Evolutionary conservation across 1,284 basidiomycete species (phyloP).

Genomic region (Cryptococcus sp.): DNA sequence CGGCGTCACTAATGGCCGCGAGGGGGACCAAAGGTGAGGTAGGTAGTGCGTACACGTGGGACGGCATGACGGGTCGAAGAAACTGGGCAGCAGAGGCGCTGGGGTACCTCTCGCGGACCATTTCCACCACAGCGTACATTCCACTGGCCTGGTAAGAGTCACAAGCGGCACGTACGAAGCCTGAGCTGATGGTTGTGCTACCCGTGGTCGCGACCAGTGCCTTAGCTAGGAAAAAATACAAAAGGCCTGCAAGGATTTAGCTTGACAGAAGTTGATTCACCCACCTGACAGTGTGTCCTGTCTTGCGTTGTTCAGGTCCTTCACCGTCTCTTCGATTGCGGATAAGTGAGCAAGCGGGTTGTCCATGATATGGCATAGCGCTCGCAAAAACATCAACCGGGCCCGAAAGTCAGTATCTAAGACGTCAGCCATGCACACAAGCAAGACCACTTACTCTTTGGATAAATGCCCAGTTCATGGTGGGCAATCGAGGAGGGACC

Average conservation of each 20-base stretch:
- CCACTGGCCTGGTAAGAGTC: slow-evolving; percentile 6
- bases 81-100: background rate
- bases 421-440: background rate
- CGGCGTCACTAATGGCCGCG: slow-evolving; percentile 1
- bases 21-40: background rate
- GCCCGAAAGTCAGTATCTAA: slow-evolving; percentile 15
- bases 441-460: too few relatives aligned
- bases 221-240: slow-evolving; percentile 23
- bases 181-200: slow-evolving; percentile 15
- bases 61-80: background rate
- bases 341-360: background rate
- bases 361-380: slow-evolving; percentile 6
- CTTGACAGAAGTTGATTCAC: background rate
- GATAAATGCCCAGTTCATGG: too few relatives aligned
- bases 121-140: background rate
- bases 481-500: too few relatives aligned
- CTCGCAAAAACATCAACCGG: slow-evolving; percentile 18
- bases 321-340: background rate
- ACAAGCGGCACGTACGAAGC: slow-evolving; percentile 22
- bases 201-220: slow-evolving; percentile 14
- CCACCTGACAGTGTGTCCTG: slow-evolving; percentile 17
- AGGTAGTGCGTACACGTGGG: background rate
- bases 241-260: slow-evolving; percentile 15
- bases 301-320: background rate
- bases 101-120: background rate